Percentiles rank a stretch among this genome's conserved stretches.
phyloP scores from a whole-genome alignment of 495 filamentous ascomycete genomes.

The Xylaria castorea region DNA sequence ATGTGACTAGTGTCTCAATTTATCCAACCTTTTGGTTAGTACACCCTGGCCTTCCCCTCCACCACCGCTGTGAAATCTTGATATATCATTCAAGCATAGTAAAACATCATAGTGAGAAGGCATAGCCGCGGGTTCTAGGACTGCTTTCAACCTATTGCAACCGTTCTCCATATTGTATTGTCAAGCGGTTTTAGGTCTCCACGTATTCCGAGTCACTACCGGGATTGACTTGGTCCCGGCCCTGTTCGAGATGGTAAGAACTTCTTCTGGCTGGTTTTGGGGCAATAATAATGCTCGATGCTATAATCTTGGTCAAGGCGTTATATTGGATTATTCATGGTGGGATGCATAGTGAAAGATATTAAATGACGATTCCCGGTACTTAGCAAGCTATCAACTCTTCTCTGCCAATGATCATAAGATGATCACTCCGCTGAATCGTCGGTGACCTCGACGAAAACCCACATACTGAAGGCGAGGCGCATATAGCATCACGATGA shows the following conservation, averaged over 20 bases:
- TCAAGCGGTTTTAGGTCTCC: conserved; percentile 4
- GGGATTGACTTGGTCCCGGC: neutral
- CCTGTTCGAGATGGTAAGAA: neutral
- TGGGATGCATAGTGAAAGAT: conserved; percentile 2
- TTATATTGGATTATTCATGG: neutral
- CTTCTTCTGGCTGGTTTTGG: neutral
- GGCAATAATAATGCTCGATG: neutral
- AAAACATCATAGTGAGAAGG: neutral
- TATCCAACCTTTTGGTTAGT: neutral
- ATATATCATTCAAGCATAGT: neutral
- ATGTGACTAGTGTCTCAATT: neutral
- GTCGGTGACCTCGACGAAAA: neutral
- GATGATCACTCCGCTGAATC: neutral
- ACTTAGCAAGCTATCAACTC: neutral
- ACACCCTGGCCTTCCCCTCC: neutral
- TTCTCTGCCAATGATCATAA: neutral
- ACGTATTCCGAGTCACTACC: neutral
- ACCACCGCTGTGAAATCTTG: neutral
- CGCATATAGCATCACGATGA: neutral
- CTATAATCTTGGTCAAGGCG: neutral
- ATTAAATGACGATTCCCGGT: conserved; percentile 2
- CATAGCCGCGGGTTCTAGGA: neutral
- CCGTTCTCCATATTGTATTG: neutral
- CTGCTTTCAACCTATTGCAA: conserved; percentile 1
- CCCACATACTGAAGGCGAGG: neutral